These are phyloP conservation scores for Podospora pseudocomata DNA, from an alignment of 495 filamentous ascomycete species.

Conservation along the genomic window DNA sequence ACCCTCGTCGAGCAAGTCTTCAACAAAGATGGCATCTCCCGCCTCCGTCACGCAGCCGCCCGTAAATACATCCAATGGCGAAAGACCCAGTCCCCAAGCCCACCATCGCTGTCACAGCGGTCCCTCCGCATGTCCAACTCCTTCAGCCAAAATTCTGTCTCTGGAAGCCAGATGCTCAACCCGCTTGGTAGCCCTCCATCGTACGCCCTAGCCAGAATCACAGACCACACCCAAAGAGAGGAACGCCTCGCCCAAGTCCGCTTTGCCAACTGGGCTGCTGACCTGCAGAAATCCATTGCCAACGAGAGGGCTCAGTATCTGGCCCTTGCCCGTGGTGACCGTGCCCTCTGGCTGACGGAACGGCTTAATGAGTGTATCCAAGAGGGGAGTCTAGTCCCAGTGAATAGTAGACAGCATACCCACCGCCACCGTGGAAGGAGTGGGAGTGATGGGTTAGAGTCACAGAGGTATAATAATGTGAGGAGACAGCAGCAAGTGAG, in stretches of 20 bases:
- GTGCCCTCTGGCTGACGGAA: slow-evolving; percentile 76
- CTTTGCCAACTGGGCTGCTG: slow-evolving; percentile 84
- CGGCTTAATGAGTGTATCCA: slow-evolving; percentile 68
- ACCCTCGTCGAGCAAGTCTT: slow-evolving; percentile 71
- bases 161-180: slow-evolving; percentile 15
- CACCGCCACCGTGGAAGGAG: slow-evolving; percentile 7
- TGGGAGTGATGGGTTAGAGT: slow-evolving; percentile 9
- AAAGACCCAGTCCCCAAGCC: slow-evolving; percentile 24
- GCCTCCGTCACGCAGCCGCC: slow-evolving; percentile 80
- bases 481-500: neutral
- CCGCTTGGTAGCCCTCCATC: slow-evolving; percentile 44
- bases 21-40: slow-evolving; percentile 73
- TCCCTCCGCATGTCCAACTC: slow-evolving; percentile 24
- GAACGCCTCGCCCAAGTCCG: slow-evolving; percentile 73
- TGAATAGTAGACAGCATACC: slow-evolving; percentile 10
- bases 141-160: slow-evolving; percentile 23
- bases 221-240: slow-evolving; percentile 68
- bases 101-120: neutral
- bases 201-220: slow-evolving; percentile 66
- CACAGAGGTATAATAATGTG: neutral
- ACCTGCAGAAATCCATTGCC: slow-evolving; percentile 77
- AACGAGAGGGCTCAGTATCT: slow-evolving; percentile 79
- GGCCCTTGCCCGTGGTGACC: slow-evolving; percentile 63
- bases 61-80: slow-evolving; percentile 80
- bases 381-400: slow-evolving; percentile 63